These are phyloP conservation scores for Stereum hirsutum DNA, from an alignment of 1,284 basidiomycete genomes.

Conservation along the genomic window DNA sequence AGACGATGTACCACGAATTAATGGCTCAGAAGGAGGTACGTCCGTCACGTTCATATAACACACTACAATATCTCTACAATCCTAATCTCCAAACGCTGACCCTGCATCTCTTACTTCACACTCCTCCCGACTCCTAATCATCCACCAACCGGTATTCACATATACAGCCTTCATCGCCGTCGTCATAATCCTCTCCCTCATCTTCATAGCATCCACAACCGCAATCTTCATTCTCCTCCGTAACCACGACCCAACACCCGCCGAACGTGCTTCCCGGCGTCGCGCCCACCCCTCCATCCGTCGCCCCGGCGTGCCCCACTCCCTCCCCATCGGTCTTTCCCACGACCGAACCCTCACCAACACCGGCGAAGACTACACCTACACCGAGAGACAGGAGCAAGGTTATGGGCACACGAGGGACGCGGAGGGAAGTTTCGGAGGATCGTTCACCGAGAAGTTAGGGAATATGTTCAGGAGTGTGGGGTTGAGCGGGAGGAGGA, in stretches of 20 bases:
- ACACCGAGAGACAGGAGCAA: too few species aligned
- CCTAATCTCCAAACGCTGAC: too few species aligned
- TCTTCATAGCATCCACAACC: slow-evolving; percentile 22
- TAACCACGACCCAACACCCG: slow-evolving; percentile 18
- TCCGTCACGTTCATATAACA: too few species aligned
- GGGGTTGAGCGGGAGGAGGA: too few species aligned
- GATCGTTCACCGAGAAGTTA: slow-evolving; percentile 11
- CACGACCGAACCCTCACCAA: slow-evolving; percentile 2
- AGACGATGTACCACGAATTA: slow-evolving; percentile 7
- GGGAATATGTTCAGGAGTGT: slow-evolving; percentile 11
- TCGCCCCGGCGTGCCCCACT: slow-evolving; percentile 6
- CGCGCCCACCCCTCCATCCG: slow-evolving; percentile 11
- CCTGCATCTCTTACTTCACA: background rate
- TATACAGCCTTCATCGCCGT: slow-evolving; percentile 21
- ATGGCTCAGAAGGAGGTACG: slow-evolving; percentile 12
- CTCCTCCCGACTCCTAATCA: background rate
- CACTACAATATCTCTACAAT: too few species aligned
- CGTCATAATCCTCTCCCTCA: slow-evolving; percentile 21
- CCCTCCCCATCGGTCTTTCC: slow-evolving; percentile 13
- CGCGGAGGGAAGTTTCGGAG: too few species aligned
- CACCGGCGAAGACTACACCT: too few species aligned
- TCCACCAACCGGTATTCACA: background rate
- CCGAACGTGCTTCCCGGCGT: slow-evolving; percentile 17
- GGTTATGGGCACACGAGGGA: too few species aligned
- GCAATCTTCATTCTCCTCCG: slow-evolving; percentile 27